These are phyloP conservation scores for Penstemon newberryi DNA, from an alignment of 257 asterid genomes.

Conservation along the genomic window DNA sequence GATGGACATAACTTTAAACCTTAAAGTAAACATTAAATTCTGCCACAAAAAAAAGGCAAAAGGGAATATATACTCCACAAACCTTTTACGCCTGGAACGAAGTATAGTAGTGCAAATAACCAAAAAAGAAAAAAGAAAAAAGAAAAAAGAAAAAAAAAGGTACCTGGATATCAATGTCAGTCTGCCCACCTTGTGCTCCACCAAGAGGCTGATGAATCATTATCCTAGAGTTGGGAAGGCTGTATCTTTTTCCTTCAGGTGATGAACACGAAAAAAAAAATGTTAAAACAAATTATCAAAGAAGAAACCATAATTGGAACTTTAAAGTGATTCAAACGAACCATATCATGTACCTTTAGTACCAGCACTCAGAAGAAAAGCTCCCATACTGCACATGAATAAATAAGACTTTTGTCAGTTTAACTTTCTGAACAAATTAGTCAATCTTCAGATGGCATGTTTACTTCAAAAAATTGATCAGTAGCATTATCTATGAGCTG, in stretches of 20 bases:
- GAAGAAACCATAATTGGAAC: conserved; percentile 10
- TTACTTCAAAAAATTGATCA: neutral
- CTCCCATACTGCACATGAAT: conserved; percentile 75
- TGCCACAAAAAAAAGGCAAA: too few relatives aligned
- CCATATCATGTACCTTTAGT: conserved; percentile 69
- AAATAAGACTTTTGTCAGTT: conserved; percentile 6
- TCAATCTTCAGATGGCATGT: neutral
- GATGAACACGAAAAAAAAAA: conserved; percentile 22
- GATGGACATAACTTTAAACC: neutral
- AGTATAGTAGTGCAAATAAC: too few relatives aligned
- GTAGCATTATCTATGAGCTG: neutral
- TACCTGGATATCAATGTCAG: conserved; percentile 83
- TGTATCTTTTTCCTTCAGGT: conserved; percentile 68
- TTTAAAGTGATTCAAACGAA: conserved; percentile 17
- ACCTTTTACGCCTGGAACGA: too few relatives aligned
- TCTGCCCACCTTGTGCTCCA: conserved; percentile 82
- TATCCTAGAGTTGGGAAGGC: conserved; percentile 77
- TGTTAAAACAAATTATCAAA: conserved; percentile 9
- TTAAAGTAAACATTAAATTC: too few relatives aligned
- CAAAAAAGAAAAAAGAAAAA: too few relatives aligned
- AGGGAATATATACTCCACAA: too few relatives aligned
- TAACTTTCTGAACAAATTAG: neutral
- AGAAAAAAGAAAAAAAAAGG: neutral
- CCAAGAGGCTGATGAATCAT: conserved; percentile 95
- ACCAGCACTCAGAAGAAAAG: conserved; percentile 85